Percentiles rank a stretch among this genome's conserved stretches.
These are phyloP conservation scores for Suhomyces tanzawaensis DNA, from an alignment of 805 yeast genomes.

Conservation along the genomic window DNA sequence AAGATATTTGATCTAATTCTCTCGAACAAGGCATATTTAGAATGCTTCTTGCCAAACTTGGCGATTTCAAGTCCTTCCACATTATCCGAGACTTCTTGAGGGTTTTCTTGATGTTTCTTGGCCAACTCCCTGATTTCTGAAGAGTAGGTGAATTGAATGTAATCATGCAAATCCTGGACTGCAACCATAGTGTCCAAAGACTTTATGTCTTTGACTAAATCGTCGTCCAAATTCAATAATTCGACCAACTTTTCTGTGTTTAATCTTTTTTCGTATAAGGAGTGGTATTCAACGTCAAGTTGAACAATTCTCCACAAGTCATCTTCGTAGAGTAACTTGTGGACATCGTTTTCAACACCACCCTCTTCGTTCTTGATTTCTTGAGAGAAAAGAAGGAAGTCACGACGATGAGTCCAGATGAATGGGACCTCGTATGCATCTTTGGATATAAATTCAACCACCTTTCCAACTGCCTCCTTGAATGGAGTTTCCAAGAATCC, in stretches of 20 bases:
- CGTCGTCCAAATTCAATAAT: conserved; percentile 56
- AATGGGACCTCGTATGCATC: conserved; percentile 90
- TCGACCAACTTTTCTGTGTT: conserved; percentile 57
- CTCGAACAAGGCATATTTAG: conserved; percentile 61
- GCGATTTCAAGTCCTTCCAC: conserved; percentile 12
- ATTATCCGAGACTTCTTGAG: conserved; percentile 6
- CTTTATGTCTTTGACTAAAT: conserved; percentile 51
- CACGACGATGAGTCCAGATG: conserved; percentile 94
- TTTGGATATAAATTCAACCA: conserved; percentile 65
- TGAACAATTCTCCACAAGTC: conserved; percentile 91
- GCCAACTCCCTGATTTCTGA: conserved; percentile 51
- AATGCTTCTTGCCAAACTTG: conserved; percentile 46
- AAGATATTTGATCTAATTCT: conserved; percentile 63
- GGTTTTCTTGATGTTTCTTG: conserved; percentile 12
- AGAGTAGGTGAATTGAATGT: conserved; percentile 71
- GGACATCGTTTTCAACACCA: conserved; percentile 33
- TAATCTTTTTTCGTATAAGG: conserved; percentile 70
- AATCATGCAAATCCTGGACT: conserved; percentile 84
- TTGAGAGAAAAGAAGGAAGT: conserved; percentile 64
- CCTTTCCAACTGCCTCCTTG: conserved; percentile 66
- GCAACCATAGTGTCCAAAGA: conserved; percentile 67
- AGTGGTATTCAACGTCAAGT: conserved; percentile 85
- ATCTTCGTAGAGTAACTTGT: conserved; percentile 64
- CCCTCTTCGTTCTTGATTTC: conserved; percentile 43
- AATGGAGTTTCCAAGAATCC: conserved; percentile 50